A percentile compares a stretch with the other conserved stretches of the same genome.
Evolutionary conservation across 208 protist species (phyloP).

Genomic region (Trypanosoma scelopori): DNA sequence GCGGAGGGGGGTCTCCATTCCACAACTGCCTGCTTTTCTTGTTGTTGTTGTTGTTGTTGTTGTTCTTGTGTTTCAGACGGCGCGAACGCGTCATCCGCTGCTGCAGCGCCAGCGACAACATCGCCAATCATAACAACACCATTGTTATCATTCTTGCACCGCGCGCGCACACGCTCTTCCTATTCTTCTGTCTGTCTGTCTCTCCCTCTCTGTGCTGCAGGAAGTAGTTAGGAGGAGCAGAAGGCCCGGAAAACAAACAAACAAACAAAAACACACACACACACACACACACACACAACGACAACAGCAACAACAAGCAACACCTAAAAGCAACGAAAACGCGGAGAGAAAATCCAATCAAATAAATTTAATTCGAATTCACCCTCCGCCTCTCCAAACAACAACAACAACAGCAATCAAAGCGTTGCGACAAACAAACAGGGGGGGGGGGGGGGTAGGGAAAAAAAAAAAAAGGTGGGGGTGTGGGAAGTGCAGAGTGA

Average conservation of each 20-base stretch:
- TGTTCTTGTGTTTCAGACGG: neutral
- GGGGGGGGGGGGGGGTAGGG: too few species aligned
- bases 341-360: slow-evolving; percentile 11
- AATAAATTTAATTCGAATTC: slow-evolving; percentile 3
- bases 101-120: neutral
- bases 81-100: too few species aligned
- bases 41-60: slow-evolving; percentile 11
- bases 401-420: slow-evolving; percentile 23
- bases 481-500: neutral
- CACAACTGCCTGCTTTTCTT: slow-evolving; percentile 2
- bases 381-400: neutral
- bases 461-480: slow-evolving; percentile 2
- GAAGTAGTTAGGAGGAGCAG: neutral
- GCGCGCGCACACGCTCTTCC: neutral
- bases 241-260: neutral
- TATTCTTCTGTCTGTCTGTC: slow-evolving; percentile 4
- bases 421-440: neutral
- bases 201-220: neutral
- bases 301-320: slow-evolving; percentile 4
- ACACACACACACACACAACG: neutral
- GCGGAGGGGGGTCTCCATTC: slow-evolving; percentile 6
- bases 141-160: too few species aligned
- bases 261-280: slow-evolving; percentile 9
- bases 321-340: slow-evolving; percentile 3
- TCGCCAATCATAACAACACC: neutral